Percentiles rank a stretch among this genome's conserved stretches.
These are phyloP conservation scores for Metschnikowia continentalis DNA, from an alignment of 805 yeast species.

Conservation along the genomic window DNA sequence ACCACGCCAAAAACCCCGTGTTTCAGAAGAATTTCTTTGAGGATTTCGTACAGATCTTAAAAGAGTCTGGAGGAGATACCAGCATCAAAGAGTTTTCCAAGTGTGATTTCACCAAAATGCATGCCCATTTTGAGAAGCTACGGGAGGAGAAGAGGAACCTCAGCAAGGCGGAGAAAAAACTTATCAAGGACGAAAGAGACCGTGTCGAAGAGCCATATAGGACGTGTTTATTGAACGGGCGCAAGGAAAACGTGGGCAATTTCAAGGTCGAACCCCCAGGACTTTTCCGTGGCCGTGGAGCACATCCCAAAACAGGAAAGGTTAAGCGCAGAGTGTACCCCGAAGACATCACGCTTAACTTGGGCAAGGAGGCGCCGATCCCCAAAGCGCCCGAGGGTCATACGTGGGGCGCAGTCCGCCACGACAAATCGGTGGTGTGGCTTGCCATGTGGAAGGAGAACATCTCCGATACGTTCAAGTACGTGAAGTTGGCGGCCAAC, in stretches of 20 bases:
- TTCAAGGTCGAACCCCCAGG: slow-evolving; percentile 97
- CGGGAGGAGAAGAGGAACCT: slow-evolving; percentile 70
- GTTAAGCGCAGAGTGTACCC: slow-evolving; percentile 82
- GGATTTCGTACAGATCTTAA: slow-evolving; percentile 67
- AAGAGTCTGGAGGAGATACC: slow-evolving; percentile 55
- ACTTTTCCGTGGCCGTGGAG: slow-evolving; percentile 92
- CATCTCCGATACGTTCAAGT: slow-evolving; percentile 75
- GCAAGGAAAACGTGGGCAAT: slow-evolving; percentile 89
- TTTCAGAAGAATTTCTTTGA: slow-evolving; percentile 83
- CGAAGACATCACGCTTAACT: slow-evolving; percentile 81
- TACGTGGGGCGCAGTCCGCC: slow-evolving; percentile 82
- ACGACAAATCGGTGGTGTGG: slow-evolving; percentile 92
- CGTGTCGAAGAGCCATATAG: slow-evolving; percentile 75
- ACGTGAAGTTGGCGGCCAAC: slow-evolving; percentile 86
- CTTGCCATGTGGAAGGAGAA: slow-evolving; percentile 97
- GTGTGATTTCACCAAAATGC: slow-evolving; percentile 77
- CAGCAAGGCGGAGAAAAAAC: slow-evolving; percentile 71
- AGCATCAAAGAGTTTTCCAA: slow-evolving; percentile 51
- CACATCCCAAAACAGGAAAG: slow-evolving; percentile 94
- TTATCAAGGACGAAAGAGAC: slow-evolving; percentile 67
- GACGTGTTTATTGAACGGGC: slow-evolving; percentile 76
- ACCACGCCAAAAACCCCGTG: slow-evolving; percentile 81
- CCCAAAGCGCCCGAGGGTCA: slow-evolving; percentile 89
- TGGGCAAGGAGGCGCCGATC: slow-evolving; percentile 64
- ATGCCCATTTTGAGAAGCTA: slow-evolving; percentile 61